Evolutionary conservation across 768 basidiomycete genomes (phyloP), one percentile per base, ranked within the genome.

Genomic region (Collybia nuda): DNA sequence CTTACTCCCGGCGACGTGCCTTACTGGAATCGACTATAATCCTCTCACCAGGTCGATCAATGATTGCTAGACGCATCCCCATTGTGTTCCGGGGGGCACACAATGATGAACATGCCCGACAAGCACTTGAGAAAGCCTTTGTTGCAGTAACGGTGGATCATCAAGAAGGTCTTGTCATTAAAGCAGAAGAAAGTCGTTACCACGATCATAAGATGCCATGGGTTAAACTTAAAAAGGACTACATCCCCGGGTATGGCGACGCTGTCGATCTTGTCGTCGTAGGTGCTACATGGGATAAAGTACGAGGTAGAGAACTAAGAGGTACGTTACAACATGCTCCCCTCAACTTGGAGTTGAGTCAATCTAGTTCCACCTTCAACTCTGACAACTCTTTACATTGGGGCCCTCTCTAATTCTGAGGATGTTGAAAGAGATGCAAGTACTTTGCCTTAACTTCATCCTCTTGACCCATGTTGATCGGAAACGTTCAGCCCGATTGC

Each of bases 151-250:
- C 86, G 41, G 78, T 79, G 1, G 64, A 76, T 43, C 69, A 72
- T 37, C 69, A 87, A 56, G 88, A 90, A 61, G 88, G 90, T 0
- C 61, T 93, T 0, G 84, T 96, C 1, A 71, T 96, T 48, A 96
- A 96, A 62, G 82, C 87, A 0, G 82, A 78, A 3, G 76, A 79
- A 19, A 85, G 87, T 0, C 54, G 45, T 2, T 95, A 96, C 63
- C 84, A 85, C 51, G 85, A 87, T 57, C 73, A 64, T 57, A 67
- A 60, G 5, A 68, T 75, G 51, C 85, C 86, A 14, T 96, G 93
- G 93, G 84, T 94, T 23, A 96, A 97, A 69, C 60, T 92, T 43
- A 92, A 93, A 72, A 83, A 78, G 61, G 94, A 98, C 63, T 96
- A 96, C 54, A 91, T 98, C 35, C 83, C 84, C 1, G 87, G 87